Percentiles rank a stretch among this genome's conserved stretches.
phyloP scores from a whole-genome alignment of 1,284 basidiomycete species.

The Moniliophthora roreri region DNA sequence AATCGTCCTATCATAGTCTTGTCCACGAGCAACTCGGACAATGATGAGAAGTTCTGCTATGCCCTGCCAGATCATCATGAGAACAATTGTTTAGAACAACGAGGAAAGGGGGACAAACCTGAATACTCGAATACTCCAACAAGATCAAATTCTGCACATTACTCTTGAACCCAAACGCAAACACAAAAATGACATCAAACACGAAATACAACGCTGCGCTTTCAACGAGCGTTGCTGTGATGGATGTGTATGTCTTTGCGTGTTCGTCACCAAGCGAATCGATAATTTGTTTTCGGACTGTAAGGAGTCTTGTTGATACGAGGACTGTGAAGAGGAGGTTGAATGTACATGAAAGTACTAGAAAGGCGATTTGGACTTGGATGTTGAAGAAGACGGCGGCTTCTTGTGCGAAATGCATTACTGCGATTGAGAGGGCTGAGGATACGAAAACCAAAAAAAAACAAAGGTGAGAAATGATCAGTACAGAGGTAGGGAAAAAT shows the following conservation, averaged over 20 bases:
- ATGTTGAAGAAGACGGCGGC: slow-evolving; percentile 24
- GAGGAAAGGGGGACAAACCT: slow-evolving; percentile 6
- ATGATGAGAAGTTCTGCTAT: slow-evolving; percentile 29
- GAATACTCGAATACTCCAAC: slow-evolving; percentile 14
- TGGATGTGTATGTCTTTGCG: slow-evolving; percentile 19
- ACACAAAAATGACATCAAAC: slow-evolving; percentile 16
- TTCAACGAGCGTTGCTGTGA: slow-evolving; percentile 20
- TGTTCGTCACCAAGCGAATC: slow-evolving; percentile 20
- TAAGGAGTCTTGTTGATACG: slow-evolving; percentile 23
- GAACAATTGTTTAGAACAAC: not conserved
- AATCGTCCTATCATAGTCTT: not conserved
- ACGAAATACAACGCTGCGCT: slow-evolving; percentile 20
- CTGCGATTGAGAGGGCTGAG: slow-evolving; percentile 24
- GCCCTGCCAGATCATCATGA: slow-evolving; percentile 18
- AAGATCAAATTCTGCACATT: slow-evolving; percentile 17
- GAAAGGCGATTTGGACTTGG: slow-evolving; percentile 24
- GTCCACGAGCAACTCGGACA: slow-evolving; percentile 24
- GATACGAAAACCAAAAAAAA: not conserved
- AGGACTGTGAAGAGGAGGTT: slow-evolving; percentile 29
- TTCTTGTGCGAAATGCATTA: slow-evolving; percentile 20
- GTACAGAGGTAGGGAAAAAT: too few species aligned
- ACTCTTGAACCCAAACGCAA: slow-evolving; percentile 17
- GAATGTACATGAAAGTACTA: slow-evolving; percentile 25
- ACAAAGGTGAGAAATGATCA: too few species aligned
- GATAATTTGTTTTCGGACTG: slow-evolving; percentile 18